Evolutionary conservation across 129 eudicot species (phyloP).

Genomic region (Centaurea solstitialis): DNA sequence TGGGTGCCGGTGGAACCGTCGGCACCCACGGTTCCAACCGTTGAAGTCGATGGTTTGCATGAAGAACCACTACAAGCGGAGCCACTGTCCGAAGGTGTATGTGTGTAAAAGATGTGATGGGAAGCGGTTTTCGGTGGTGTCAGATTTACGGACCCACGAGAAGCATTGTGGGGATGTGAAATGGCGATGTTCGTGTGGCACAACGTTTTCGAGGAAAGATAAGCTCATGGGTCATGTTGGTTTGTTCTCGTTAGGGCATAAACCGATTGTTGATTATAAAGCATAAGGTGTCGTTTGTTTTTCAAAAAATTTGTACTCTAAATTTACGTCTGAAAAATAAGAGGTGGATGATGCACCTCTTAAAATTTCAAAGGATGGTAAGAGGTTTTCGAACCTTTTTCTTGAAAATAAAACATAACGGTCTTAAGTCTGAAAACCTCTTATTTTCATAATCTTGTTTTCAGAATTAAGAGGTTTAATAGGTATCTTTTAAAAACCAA

Average conservation of each 20-base stretch:
- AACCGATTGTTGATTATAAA: slow-evolving; percentile 33
- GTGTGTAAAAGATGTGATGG: slow-evolving; percentile 69
- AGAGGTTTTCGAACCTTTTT: too few species aligned
- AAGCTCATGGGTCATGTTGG: slow-evolving; percentile 90
- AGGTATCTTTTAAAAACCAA: too few species aligned
- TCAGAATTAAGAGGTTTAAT: too few species aligned
- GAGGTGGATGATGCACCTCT: too few species aligned
- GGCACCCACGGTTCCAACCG: slow-evolving; percentile 80
- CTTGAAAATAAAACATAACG: too few species aligned
- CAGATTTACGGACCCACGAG: slow-evolving; percentile 89
- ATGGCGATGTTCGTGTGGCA: slow-evolving; percentile 97
- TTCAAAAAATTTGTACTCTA: too few species aligned
- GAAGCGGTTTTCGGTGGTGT: slow-evolving; percentile 78
- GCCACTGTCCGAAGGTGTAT: slow-evolving; percentile 93
- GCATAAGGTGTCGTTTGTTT: too few species aligned
- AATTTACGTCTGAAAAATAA: too few species aligned
- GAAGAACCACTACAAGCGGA: slow-evolving; percentile 95
- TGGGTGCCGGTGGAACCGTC: slow-evolving; percentile 86
- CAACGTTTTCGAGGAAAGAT: slow-evolving; percentile 87
- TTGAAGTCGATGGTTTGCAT: slow-evolving; percentile 87
- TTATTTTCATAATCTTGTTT: too few species aligned
- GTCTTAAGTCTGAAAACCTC: too few species aligned
- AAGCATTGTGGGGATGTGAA: slow-evolving; percentile 91
- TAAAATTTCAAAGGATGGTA: too few species aligned
- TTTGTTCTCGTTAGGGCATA: slow-evolving; percentile 67